These are phyloP conservation scores for Rubus idaeus DNA, from an alignment of 306 rosid species.

Conservation along the genomic window DNA sequence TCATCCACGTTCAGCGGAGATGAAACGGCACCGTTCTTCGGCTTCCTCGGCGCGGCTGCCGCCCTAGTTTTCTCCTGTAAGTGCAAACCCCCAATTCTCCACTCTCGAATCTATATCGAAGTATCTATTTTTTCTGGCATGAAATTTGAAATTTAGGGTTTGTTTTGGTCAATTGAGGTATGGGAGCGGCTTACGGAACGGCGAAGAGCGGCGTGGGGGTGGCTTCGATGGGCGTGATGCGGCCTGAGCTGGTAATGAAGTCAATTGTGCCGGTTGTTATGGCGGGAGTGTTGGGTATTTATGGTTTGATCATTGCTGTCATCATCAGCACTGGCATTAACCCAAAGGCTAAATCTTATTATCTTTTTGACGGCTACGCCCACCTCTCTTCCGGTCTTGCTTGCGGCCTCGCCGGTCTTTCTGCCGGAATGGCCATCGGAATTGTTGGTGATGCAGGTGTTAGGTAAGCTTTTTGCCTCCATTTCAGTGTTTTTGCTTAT, in stretches of 20 bases:
- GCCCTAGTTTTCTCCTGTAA: conserved; percentile 64
- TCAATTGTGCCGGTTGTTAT: conserved; percentile 75
- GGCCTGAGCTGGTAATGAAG: conserved; percentile 72
- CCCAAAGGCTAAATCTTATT: conserved; percentile 74
- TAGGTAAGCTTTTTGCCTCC: conserved; percentile 32
- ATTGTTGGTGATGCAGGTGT: conserved; percentile 75
- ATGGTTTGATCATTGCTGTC: conserved; percentile 71
- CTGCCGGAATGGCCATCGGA: conserved; percentile 83
- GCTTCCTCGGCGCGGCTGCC: conserved; percentile 69
- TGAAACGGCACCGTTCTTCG: conserved; percentile 73
- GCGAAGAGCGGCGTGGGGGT: conserved; percentile 76
- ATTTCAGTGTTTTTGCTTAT: background rate
- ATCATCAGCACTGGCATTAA: conserved; percentile 74
- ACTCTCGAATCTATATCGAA: background rate
- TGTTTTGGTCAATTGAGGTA: conserved; percentile 26
- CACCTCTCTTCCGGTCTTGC: conserved; percentile 70
- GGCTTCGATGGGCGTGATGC: conserved; percentile 82
- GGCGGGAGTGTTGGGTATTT: conserved; percentile 81
- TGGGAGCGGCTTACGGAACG: conserved; percentile 77
- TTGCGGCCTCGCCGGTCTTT: conserved; percentile 72
- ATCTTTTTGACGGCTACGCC: conserved; percentile 71
- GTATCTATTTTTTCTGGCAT: background rate
- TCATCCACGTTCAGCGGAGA: conserved; percentile 61
- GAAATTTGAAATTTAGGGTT: background rate
- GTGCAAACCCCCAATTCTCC: background rate